Percentiles rank a stretch among this genome's conserved stretches.
Conservation (phyloP, 108 stramenopile species). For the Aureococcus anophagefferens region DNA sequence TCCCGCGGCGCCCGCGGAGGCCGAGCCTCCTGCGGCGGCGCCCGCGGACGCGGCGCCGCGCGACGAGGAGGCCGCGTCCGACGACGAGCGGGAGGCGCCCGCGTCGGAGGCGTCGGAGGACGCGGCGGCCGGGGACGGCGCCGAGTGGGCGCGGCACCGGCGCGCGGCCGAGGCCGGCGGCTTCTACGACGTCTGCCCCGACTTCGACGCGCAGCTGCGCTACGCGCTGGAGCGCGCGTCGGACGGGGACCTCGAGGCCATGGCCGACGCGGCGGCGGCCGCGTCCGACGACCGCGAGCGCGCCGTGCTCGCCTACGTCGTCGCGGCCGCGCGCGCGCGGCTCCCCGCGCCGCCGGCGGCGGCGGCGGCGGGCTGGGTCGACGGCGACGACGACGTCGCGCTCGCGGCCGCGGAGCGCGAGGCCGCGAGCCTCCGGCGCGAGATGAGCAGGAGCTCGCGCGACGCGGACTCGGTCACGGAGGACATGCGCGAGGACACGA, state of each 20-base stretch:
- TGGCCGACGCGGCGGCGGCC: background rate
- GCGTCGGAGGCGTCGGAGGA: too few species aligned
- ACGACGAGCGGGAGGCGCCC: too few species aligned
- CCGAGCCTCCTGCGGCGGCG: too few species aligned
- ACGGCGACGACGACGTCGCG: background rate
- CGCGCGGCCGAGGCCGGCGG: background rate
- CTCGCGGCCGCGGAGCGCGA: background rate
- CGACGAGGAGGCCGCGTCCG: too few species aligned
- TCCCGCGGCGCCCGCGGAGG: too few species aligned
- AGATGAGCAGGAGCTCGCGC: constrained; percentile 29
- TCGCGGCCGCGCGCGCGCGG: background rate
- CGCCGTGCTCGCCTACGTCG: background rate
- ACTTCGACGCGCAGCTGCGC: background rate
- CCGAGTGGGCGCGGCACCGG: background rate
- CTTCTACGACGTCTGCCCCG: background rate
- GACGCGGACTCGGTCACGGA: constrained; percentile 78
- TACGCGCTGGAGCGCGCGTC: background rate
- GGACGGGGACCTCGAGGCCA: background rate
- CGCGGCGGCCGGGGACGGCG: too few species aligned
- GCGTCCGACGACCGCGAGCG: background rate
- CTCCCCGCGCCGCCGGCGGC: background rate
- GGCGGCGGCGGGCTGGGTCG: background rate
- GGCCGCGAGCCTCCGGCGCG: background rate
- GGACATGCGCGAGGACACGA: constrained; percentile 84
- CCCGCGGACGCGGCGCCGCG: too few species aligned